phyloP scores from a whole-genome alignment of 306 rosid species.

The Dalbergia cultrata region DNA sequence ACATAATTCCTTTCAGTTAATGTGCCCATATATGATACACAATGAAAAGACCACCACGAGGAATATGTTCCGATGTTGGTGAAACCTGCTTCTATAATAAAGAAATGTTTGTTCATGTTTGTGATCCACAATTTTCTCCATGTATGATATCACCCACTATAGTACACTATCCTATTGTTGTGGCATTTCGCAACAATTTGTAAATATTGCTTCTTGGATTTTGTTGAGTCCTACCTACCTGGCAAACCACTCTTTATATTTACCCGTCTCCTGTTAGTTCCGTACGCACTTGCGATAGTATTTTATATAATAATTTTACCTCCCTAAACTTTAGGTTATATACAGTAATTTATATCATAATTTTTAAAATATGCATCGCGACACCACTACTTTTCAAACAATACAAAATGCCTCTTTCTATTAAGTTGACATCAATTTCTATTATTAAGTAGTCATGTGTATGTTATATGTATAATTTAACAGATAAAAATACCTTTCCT shows the following conservation, averaged over 20 bases:
- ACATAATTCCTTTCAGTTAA: constrained; percentile 17
- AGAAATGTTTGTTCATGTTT: constrained; percentile 30
- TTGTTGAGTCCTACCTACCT: constrained; percentile 20
- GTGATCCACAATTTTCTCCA: constrained; percentile 22
- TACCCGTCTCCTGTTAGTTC: neutral
- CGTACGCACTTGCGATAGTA: neutral
- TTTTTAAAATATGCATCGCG: too few species aligned
- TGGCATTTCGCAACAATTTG: constrained; percentile 16
- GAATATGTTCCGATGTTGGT: constrained; percentile 48
- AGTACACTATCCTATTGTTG: constrained; percentile 16
- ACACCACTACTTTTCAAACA: too few species aligned
- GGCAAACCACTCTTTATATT: neutral
- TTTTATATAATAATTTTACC: neutral
- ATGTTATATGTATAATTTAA: too few species aligned
- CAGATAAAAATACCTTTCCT: too few species aligned
- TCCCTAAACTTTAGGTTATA: too few species aligned
- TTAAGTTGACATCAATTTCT: too few species aligned
- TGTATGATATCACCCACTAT: constrained; percentile 17
- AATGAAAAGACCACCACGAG: constrained; percentile 32
- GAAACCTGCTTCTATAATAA: constrained; percentile 20
- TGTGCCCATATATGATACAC: constrained; percentile 18
- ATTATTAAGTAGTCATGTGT: too few species aligned
- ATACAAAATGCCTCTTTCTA: too few species aligned
- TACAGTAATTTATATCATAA: too few species aligned
- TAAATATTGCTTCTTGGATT: constrained; percentile 4